These are phyloP conservation scores for Fusarium begoniae DNA, from an alignment of 2,329 filamentous ascomycete species.

Conservation along the genomic window DNA sequence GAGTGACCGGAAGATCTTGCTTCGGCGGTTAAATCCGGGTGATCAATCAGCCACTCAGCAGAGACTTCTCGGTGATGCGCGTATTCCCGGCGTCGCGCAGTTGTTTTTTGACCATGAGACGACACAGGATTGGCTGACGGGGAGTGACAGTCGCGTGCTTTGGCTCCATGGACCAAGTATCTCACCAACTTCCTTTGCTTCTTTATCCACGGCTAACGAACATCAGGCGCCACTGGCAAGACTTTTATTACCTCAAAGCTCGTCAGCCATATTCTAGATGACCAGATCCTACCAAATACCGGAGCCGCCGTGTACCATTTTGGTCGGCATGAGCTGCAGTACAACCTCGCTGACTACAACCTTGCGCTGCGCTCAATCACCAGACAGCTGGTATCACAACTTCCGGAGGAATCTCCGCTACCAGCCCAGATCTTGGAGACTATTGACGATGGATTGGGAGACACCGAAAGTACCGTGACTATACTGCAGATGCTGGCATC, in stretches of 20 bases:
- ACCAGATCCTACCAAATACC: accelerated
- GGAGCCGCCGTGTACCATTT: neutral
- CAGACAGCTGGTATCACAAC: neutral
- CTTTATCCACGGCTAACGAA: accelerated
- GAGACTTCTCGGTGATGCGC: neutral
- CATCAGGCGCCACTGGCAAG: neutral
- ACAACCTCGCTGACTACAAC: neutral
- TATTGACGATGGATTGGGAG: neutral
- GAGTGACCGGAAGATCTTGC: accelerated
- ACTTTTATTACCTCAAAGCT: constrained; percentile 4
- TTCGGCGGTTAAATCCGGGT: neutral
- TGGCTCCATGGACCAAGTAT: constrained; percentile 10
- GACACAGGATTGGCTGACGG: neutral
- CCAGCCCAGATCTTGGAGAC: accelerated
- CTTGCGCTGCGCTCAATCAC: neutral
- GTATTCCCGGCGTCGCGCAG: neutral
- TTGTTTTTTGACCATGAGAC: neutral
- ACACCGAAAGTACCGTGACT: accelerated
- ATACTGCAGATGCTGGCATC: neutral
- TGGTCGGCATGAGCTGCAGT: neutral
- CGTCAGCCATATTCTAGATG: neutral
- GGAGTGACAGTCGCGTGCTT: neutral
- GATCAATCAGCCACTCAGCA: neutral
- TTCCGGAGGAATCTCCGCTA: accelerated
- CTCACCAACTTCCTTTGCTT: accelerated